Conservation (phyloP, 192 early-diverging fungal genomes). For the Coemansia sp. region DNA sequence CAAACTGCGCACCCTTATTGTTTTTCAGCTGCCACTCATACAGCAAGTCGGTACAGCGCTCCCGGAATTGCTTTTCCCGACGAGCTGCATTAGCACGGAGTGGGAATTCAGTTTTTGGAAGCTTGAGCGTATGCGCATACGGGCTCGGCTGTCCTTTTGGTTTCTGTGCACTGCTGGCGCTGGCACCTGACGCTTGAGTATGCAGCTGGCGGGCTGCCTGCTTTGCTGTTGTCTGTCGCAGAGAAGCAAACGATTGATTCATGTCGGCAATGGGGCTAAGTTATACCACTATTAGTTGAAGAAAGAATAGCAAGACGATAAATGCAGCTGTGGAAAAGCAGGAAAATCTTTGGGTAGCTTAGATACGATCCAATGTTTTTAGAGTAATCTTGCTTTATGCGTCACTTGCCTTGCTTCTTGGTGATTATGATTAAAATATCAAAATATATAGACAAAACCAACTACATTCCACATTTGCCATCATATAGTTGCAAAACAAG, state of each 20-base stretch:
- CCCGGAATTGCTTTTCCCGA: slow-evolving; percentile 60
- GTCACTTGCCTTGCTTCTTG: too few relatives aligned
- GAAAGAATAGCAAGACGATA: neutral
- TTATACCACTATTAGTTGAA: neutral
- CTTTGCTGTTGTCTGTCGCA: slow-evolving; percentile 1
- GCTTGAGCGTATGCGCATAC: slow-evolving; percentile 59
- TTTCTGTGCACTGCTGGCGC: slow-evolving; percentile 2
- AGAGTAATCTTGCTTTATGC: too few relatives aligned
- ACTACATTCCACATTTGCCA: too few relatives aligned
- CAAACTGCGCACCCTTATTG: slow-evolving; percentile 67
- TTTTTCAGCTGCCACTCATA: slow-evolving; percentile 76
- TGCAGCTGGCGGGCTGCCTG: neutral
- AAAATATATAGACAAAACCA: too few relatives aligned
- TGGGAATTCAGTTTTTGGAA: slow-evolving; percentile 73
- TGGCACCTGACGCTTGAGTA: neutral
- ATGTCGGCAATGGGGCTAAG: slow-evolving; percentile 3
- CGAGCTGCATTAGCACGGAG: slow-evolving; percentile 63
- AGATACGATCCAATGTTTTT: too few relatives aligned
- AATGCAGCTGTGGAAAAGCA: too few relatives aligned
- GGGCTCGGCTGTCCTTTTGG: slow-evolving; percentile 16
- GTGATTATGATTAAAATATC: too few relatives aligned
- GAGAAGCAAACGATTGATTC: slow-evolving; percentile 38
- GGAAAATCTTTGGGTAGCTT: too few relatives aligned
- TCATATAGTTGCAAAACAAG: too few relatives aligned
- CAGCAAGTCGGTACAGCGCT: slow-evolving; percentile 63